Evolutionary conservation across 768 basidiomycete species (phyloP), one percentile per base, ranked within the genome.

Genomic region (Floccularia luteovirens): DNA sequence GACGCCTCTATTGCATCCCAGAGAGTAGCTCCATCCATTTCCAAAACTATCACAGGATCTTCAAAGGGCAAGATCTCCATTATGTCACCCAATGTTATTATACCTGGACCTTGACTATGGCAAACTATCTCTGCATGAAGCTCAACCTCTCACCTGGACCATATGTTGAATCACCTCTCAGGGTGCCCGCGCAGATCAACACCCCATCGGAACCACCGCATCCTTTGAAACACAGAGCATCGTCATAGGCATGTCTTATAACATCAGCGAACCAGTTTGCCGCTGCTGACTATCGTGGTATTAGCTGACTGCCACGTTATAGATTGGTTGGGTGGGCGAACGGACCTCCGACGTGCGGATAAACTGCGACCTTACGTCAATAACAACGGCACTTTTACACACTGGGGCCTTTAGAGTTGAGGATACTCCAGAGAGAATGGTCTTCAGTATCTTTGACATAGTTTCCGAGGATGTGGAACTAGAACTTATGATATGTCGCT

Each of bases 211-310:
- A 77, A 1, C 78, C 87, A 8, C 70, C 75, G 38, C 66, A 67
- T 16, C 67, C 77, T 49, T 75, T 69, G 49, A 78, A 58, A 36
- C 69, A 71, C 20, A 82, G 62, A 0, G 73, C 69, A 41, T 84
- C 83, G 42, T 90, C 86, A 48, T 90, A 96, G 0, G 86, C 77
- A 57, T 91, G 85, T 47, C 84, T 64, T 30, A 90, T 56, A 24
- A 92, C 75, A 56, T 94, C 91, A 1, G 89, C 82, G 46, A 92
- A 78, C 84, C 87, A 90, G 51, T 94, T 86, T 12, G 74, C 76
- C 13, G 74, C 69, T 3, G 79, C 76, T 8, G 80, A 78, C 84
- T 89, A 45, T 16, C 24, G 31, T 34, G 14, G 2, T 14, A 1
- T 19, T 22, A 41, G 22, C 22, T n/a, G n/a, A n/a, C n/a, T n/a